These are phyloP conservation scores for Gentiana straminea DNA, from an alignment of 257 asterid species.

Conservation along the genomic window DNA sequence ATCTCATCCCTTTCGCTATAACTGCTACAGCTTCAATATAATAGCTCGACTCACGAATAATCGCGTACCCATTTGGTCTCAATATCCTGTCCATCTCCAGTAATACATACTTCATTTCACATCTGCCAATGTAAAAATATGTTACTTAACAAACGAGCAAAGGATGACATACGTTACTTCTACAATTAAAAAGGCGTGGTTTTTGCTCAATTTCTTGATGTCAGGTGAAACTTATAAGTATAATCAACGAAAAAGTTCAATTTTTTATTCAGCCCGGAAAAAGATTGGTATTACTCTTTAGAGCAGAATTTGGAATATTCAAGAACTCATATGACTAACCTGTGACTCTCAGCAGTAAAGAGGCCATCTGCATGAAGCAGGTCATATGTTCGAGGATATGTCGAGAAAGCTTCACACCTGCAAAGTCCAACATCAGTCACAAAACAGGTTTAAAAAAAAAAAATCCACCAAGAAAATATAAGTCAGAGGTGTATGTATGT, in stretches of 20 bases:
- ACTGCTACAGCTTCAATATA: conserved; percentile 53
- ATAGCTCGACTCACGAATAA: conserved; percentile 76
- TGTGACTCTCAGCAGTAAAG: conserved; percentile 83
- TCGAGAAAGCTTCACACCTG: conserved; percentile 98
- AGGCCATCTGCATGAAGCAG: conserved; percentile 83
- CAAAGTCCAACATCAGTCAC: neutral
- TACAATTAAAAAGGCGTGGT: too few relatives aligned
- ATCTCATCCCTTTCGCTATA: conserved; percentile 75
- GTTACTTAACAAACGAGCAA: neutral
- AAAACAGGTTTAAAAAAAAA: too few relatives aligned
- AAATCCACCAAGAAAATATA: neutral
- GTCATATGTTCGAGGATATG: conserved; percentile 94
- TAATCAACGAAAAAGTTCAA: too few relatives aligned
- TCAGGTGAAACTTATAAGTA: too few relatives aligned
- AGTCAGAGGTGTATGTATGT: neutral
- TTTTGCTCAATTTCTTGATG: too few relatives aligned
- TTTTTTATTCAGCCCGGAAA: too few relatives aligned
- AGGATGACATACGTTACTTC: too few relatives aligned
- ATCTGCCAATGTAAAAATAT: conserved; percentile 28
- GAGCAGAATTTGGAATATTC: too few relatives aligned
- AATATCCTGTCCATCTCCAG: conserved; percentile 94
- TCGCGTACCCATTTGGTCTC: conserved; percentile 77
- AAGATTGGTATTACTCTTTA: too few relatives aligned
- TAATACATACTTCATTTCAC: conserved; percentile 85
- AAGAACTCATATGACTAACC: conserved; percentile 23